Evolutionary conservation across 1,284 basidiomycete species (phyloP), one percentile per base, ranked within the genome.

Genomic region (Moesziomyces aphidis): DNA sequence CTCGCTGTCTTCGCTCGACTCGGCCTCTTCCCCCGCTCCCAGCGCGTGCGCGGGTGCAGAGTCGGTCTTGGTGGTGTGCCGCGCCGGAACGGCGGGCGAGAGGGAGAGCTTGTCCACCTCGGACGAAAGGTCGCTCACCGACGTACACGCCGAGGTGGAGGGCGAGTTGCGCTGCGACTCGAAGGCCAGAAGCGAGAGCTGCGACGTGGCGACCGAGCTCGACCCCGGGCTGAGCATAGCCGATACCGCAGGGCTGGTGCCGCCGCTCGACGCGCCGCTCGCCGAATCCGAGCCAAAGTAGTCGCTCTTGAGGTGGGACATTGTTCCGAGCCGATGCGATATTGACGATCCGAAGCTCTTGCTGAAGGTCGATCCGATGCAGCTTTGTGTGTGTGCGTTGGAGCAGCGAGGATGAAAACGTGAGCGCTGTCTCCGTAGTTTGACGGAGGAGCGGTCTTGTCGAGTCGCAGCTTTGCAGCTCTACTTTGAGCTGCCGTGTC

Each of bases 91-190:
- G 11, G 56, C 46, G 1, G 48, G 26, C 4, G 24, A 31, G 24
- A 69, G 58, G 1, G 71, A 69, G 10, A 74, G 53, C 51, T 66
- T 66, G 47, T 63, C 65, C 0, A 34, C 61, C 2, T 70, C 60
- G 21, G 67, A 66, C 10, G 61, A 65, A 28, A 63, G 62, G 26
- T 74, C 72, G 54, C 67, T 74, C 56, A 74, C 58, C 11, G 72
- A 74, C 10, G 67, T 74, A 24, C 72, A 74, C 10, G 72, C 67
- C 4, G 67, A 70, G 5, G 72, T 63, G 1, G 67, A 62, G 8
- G 72, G 67, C 24, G 72, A 74, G 49, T 63, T 61, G 15, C 50
- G 19, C 42, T 61, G 36, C 28, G 71, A 73, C 11, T 62, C 50
- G 23, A 70, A 49, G 1, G 53, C 60, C 13, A 63, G 56, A 24